Evolutionary conservation across 2,329 filamentous ascomycete species (phyloP).

Genomic region (Hypoxylon sp.): DNA sequence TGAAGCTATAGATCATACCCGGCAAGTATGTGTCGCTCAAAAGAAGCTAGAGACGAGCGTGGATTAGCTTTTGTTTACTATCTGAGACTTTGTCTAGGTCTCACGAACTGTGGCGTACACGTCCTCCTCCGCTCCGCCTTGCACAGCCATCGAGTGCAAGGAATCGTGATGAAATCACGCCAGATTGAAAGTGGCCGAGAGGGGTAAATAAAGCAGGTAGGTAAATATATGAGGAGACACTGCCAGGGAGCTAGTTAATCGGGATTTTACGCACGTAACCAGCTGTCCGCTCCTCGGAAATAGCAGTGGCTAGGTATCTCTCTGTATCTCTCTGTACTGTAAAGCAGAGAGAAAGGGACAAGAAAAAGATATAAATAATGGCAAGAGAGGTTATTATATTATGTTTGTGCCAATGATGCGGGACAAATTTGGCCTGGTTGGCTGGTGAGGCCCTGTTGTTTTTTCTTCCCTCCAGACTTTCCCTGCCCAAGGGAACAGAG

Average conservation of each 20-base stretch:
- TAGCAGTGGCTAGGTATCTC: not conserved
- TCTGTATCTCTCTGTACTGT: not conserved
- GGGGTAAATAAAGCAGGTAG: constrained; percentile 23
- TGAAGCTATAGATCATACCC: constrained; percentile 67
- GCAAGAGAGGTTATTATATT: constrained; percentile 12
- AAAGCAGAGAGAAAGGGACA: not conserved
- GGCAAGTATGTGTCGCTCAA: constrained; percentile 93
- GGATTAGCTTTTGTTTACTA: constrained; percentile 43
- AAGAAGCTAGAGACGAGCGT: constrained; percentile 75
- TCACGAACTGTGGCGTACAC: constrained; percentile 69
- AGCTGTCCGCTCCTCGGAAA: constrained; percentile 8
- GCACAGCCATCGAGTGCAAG: constrained; percentile 49
- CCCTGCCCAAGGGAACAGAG: constrained; percentile 27
- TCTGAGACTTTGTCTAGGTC: constrained; percentile 16
- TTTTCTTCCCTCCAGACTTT: constrained; percentile 21
- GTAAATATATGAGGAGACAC: constrained; percentile 2
- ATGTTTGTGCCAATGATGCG: constrained; percentile 21
- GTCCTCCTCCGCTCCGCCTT: constrained; percentile 57
- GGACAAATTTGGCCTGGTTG: constrained; percentile 26
- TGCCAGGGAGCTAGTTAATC: not conserved
- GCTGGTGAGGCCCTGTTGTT: constrained; percentile 20
- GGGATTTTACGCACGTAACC: not conserved
- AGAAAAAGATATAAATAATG: constrained; percentile 10
- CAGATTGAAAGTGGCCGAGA: constrained; percentile 24
- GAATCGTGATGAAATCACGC: constrained; percentile 28